Evolutionary conservation across 2,329 filamentous ascomycete genomes (phyloP), one percentile per base, ranked within the genome.

Genomic region (Zymoseptoria ardabiliae): DNA sequence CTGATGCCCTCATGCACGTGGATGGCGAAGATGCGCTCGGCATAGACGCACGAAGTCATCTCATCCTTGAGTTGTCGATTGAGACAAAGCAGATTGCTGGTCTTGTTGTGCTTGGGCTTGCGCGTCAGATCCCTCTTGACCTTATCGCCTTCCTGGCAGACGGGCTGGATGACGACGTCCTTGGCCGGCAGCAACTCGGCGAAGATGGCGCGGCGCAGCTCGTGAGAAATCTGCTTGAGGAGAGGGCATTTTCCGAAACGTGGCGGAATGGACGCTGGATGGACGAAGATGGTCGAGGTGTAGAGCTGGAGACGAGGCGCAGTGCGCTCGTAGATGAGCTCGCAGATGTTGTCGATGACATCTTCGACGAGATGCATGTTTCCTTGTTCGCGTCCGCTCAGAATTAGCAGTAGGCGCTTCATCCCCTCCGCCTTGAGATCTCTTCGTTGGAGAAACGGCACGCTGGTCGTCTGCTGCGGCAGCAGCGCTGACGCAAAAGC

Each of bases 1-100:
- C 53, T 48, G 23, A 67, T 55, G 20, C 68, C 69, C 54, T 68
- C 65, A 50, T 72, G 68, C 7, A 71, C 65, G 56, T 72, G 70
- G 28, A 70, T 60, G 55, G 62, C 60, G 61, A 70, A 70, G 19
- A 54, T 56, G 58, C 67, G 68, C 61, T 72, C 70, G 41, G 69
- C 61, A 53, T 72, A 72, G 4, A 70, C n/a, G 20, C 56, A 52
- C 7, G 55, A 41, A 4, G 64, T 51, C 28, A 72, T 56, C 11
- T 67, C 64, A 10, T 56, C 28, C 19, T 59, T 60, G 56, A 71
- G 59, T 11, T 58, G 54, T 51, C 63, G 66, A 62, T 64, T 64
- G 48, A 72, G 45, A 10, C 60, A 56, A 65, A 72, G 68, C 19
- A 71, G 55, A 19, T 69, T 59, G 41, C 62, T 65, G 20, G 61